Base-by-base conservation (phyloP, 192 early-diverging fungal species). In the Mortierella antarctica region DNA sequence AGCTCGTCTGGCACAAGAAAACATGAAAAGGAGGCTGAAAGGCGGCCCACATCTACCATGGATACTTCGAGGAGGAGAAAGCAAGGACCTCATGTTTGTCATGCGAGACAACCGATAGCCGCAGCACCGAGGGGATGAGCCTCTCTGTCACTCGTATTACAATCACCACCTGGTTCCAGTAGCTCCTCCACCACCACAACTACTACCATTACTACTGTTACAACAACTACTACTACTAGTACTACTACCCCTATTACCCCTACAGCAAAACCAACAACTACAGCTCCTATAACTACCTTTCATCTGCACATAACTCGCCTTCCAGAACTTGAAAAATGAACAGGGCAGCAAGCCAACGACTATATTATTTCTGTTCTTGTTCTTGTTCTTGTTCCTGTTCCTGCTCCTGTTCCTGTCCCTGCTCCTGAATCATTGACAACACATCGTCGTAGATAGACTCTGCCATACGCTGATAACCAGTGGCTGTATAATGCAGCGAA, bases 1-100 rank as follows among this genome's bases (percentile, higher is more conserved):
- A 79, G 54, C 51, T 79, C 6, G 76, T 79, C 13, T 79, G 76
- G 76, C 76, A 79, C 59, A 79, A 79, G 76, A 79, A 79, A 23
- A 74, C 72, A 31, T 65, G 51, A 66, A 21, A 31, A 8, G 18
- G 57, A 61, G 14, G 39, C 12, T 20, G 47, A 10, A 49, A 13
- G 17, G 7, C 48, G 48, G 13, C 48, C 12, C 18, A 63, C 58
- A 39, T 7, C 41, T 15, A 40, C 1, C 13, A 60, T 60, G n/a
- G 13, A 60, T 11, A 13, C 7, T 6, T 20, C 11, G 55, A 57
- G 17, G 41, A 11, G 10, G 10, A 10, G 9, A 46, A 31, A 13
- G 6, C 17, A 46, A 15, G 6, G 39, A 40, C 60, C 44, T 47
- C 41, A 51, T 12, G 50, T 12, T 12, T 4, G 50, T 51, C 13